Conservation (phyloP, 768 basidiomycete species). For the Tephrocybe sp. region DNA sequence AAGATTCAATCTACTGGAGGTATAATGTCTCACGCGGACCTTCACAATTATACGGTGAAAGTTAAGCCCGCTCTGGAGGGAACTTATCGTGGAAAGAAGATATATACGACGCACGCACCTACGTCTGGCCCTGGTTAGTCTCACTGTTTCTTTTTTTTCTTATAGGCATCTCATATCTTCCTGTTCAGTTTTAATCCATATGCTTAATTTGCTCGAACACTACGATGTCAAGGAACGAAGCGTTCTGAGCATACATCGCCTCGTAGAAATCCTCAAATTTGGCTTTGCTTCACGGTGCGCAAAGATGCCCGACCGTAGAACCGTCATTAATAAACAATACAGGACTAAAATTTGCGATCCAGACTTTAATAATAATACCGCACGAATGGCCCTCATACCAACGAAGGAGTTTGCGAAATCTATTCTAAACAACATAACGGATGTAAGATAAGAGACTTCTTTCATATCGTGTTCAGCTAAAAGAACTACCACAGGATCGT, state of each 20-base stretch:
- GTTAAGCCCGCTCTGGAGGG: constrained; percentile 75
- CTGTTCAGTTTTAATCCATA: constrained; percentile 68
- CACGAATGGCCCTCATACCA: constrained; percentile 59
- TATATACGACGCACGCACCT: constrained; percentile 86
- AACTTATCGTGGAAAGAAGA: constrained; percentile 69
- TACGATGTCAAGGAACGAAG: constrained; percentile 55
- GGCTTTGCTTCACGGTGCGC: constrained; percentile 48
- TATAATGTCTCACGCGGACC: constrained; percentile 72
- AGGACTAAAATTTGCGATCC: constrained; percentile 88
- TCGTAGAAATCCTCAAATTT: constrained; percentile 84
- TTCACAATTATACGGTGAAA: constrained; percentile 65
- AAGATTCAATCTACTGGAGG: constrained; percentile 76
- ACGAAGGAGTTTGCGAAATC: constrained; percentile 64
- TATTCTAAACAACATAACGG: constrained; percentile 71
- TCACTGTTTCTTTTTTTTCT: not conserved
- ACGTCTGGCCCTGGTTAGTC: constrained; percentile 70
- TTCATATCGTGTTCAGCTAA: not conserved
- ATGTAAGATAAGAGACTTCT: constrained; percentile 47
- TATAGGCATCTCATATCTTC: not conserved
- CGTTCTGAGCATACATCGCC: constrained; percentile 70
- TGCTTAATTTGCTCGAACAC: constrained; percentile 88
- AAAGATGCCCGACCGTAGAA: not conserved
- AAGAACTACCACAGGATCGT: constrained; percentile 47
- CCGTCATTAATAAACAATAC: not conserved
- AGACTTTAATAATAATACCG: constrained; percentile 53